A percentile compares a stretch with the other conserved stretches of the same genome.
Conservation (phyloP, 441 rosid genomes). For the Corymbia citriodora region DNA sequence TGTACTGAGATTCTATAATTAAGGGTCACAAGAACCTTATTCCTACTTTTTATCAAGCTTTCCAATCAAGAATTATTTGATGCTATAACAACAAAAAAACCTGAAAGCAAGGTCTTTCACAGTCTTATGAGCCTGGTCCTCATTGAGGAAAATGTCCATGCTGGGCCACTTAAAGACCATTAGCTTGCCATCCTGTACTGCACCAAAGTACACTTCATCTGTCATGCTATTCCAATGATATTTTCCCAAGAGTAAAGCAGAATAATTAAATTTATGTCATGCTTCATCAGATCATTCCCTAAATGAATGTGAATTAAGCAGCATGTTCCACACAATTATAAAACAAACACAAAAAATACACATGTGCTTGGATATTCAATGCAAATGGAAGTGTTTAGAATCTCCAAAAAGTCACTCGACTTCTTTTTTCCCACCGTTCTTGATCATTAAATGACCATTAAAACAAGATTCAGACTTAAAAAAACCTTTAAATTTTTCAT, state of each 20-base stretch:
- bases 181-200: slow-evolving; percentile 89
- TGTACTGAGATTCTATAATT: slow-evolving; percentile 1
- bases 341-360: neutral
- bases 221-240: slow-evolving; percentile 12
- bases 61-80: neutral
- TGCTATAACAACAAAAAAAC: slow-evolving; percentile 19
- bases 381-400: neutral
- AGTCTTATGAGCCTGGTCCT: slow-evolving; percentile 43
- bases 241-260: neutral
- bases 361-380: neutral
- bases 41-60: neutral
- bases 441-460: neutral
- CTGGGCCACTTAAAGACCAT: slow-evolving; percentile 92
- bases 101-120: slow-evolving; percentile 79
- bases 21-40: neutral
- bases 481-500: neutral
- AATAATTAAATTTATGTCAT: neutral
- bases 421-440: neutral
- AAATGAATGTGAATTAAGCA: neutral
- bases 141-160: slow-evolving; percentile 60
- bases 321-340: neutral
- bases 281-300: neutral
- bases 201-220: slow-evolving; percentile 44
- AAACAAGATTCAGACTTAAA: neutral
- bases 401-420: neutral